Percentiles rank a stretch among this genome's conserved stretches.
phyloP scores from a whole-genome alignment of 192 early-diverging fungal genomes.

The Linnemannia elongata region DNA sequence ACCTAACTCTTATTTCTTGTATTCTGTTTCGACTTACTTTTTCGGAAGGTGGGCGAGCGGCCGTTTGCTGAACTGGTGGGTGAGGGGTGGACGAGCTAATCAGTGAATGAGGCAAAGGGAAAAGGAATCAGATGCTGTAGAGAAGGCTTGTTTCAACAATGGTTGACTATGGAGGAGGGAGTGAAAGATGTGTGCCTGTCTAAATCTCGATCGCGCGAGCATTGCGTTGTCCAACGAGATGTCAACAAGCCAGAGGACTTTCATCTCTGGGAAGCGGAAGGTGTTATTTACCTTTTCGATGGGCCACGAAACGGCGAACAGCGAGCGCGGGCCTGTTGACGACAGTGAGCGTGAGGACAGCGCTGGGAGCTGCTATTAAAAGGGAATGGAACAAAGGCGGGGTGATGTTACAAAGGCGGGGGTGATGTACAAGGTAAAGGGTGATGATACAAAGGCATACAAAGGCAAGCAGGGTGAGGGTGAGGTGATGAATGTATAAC shows the following conservation, averaged over 20 bases:
- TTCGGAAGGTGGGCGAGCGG: conserved; percentile 13
- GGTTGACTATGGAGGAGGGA: conserved; percentile 1
- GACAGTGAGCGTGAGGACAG: conserved; percentile 16
- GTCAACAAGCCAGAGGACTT: conserved; percentile 9
- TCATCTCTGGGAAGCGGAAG: conserved; percentile 2
- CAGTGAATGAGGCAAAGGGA: conserved; percentile 14
- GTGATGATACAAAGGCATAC: too few species aligned
- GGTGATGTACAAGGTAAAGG: too few species aligned
- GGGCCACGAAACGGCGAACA: conserved; percentile 15
- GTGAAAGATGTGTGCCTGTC: not conserved
- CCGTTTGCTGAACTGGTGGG: not conserved
- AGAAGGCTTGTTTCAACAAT: conserved; percentile 14
- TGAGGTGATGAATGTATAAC: too few species aligned
- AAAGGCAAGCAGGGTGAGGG: too few species aligned
- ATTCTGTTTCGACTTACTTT: conserved; percentile 17
- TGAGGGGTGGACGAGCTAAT: conserved; percentile 15
- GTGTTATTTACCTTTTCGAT: conserved; percentile 21
- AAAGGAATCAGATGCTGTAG: conserved; percentile 14
- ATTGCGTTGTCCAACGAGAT: not conserved
- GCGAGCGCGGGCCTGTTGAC: conserved; percentile 10
- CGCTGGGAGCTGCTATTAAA: too few species aligned
- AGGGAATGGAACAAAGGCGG: not conserved
- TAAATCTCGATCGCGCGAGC: not conserved
- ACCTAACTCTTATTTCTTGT: conserved; percentile 12
- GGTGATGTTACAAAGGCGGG: not conserved